Evolutionary conservation across 2,329 filamentous ascomycete genomes (phyloP).

Genomic region (Diplodia intermedia): DNA sequence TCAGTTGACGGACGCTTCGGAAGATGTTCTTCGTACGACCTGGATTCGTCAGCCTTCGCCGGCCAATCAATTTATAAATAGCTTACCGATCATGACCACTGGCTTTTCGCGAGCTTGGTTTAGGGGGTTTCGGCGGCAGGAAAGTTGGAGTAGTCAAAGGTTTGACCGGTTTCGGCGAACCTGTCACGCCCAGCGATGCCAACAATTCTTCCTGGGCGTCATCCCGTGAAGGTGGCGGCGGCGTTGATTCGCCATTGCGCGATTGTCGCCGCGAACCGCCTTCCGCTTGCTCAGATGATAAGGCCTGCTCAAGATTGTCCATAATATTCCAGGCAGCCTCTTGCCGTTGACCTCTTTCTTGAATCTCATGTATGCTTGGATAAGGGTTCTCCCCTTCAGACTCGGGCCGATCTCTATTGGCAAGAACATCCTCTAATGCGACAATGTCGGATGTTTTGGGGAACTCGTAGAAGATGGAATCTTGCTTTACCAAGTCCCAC

Average conservation of each 20-base stretch:
- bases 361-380: slow-evolving; percentile 41
- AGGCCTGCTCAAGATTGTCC: slow-evolving; percentile 50
- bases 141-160: slow-evolving; percentile 7
- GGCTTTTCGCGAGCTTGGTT: slow-evolving; percentile 1
- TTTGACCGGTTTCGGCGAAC: slow-evolving; percentile 43
- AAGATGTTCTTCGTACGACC: slow-evolving; percentile 2
- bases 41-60: slow-evolving; percentile 1
- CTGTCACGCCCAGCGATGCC: slow-evolving; percentile 47
- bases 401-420: slow-evolving; percentile 50
- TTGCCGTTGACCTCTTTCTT: slow-evolving; percentile 37
- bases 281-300: slow-evolving; percentile 38
- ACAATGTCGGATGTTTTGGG: slow-evolving; percentile 50
- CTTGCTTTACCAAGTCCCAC: slow-evolving; percentile 58
- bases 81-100: slow-evolving; percentile 15
- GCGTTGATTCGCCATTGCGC: slow-evolving; percentile 18
- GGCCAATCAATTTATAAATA: neutral
- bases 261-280: slow-evolving; percentile 11
- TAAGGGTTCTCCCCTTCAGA: slow-evolving; percentile 39
- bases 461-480: slow-evolving; percentile 59
- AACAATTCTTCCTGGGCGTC: slow-evolving; percentile 48
- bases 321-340: slow-evolving; percentile 48
- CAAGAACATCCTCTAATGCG: slow-evolving; percentile 52
- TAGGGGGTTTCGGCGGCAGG: slow-evolving; percentile 2
- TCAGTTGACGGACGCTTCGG: neutral
- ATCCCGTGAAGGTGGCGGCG: slow-evolving; percentile 29